Conservation (phyloP, 1,139 yeast species). For the Nakaseomyces delphensis region DNA sequence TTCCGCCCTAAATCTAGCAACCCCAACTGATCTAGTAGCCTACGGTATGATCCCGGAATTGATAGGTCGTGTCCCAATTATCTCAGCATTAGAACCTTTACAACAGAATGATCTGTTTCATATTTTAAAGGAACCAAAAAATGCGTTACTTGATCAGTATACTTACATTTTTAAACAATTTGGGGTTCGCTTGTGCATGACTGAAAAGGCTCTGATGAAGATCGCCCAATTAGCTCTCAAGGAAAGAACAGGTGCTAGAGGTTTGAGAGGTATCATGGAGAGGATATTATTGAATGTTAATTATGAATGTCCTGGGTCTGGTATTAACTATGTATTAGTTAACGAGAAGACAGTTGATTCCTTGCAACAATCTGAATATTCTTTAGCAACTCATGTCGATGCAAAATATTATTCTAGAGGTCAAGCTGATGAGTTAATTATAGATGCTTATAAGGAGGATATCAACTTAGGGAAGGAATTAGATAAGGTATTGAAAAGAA, state of each 20-base stretch:
- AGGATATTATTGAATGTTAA: slow-evolving; percentile 42
- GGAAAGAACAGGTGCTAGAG: slow-evolving; percentile 50
- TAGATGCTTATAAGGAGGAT: slow-evolving; percentile 36
- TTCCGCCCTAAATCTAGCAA: slow-evolving; percentile 36
- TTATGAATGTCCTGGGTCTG: slow-evolving; percentile 47
- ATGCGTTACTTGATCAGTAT: slow-evolving; percentile 43
- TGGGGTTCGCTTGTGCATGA: slow-evolving; percentile 40
- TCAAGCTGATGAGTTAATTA: slow-evolving; percentile 33
- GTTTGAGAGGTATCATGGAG: slow-evolving; percentile 44
- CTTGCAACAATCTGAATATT: slow-evolving; percentile 27
- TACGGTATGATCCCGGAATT: slow-evolving; percentile 49
- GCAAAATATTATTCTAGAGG: slow-evolving; percentile 39
- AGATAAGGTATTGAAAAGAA: slow-evolving; percentile 28
- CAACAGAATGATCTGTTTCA: slow-evolving; percentile 37
- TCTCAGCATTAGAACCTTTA: slow-evolving; percentile 40
- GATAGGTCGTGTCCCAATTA: slow-evolving; percentile 45
- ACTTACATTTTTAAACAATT: slow-evolving; percentile 42
- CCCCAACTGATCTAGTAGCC: slow-evolving; percentile 40
- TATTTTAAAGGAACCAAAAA: slow-evolving; percentile 44
- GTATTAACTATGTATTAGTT: slow-evolving; percentile 39
- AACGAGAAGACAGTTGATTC: slow-evolving; percentile 36
- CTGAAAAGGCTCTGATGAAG: slow-evolving; percentile 37
- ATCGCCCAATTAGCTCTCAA: slow-evolving; percentile 39
- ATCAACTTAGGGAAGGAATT: slow-evolving; percentile 19
- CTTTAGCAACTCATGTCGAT: slow-evolving; percentile 30